Evolutionary conservation across 306 rosid genomes (phyloP).

Genomic region (Vigna angularis): DNA sequence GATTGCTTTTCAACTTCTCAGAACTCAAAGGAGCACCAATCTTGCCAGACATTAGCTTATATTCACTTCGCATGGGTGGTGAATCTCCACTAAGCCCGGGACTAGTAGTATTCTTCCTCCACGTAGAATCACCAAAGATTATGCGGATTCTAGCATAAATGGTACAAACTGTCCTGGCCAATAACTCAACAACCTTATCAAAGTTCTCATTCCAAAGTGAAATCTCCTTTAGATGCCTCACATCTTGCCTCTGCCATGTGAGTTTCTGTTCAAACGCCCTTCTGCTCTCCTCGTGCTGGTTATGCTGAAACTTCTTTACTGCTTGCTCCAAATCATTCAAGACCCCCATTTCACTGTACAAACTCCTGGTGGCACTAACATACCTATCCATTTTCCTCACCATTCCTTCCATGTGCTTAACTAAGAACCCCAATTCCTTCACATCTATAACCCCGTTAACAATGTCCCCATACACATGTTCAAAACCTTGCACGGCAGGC

Average conservation of each 20-base stretch:
- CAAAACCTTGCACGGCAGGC: slow-evolving; percentile 92
- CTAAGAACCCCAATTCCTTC: slow-evolving; percentile 87
- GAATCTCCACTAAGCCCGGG: slow-evolving; percentile 56
- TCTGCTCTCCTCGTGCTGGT: slow-evolving; percentile 80
- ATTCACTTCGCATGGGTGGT: slow-evolving; percentile 46
- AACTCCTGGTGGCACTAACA: slow-evolving; percentile 77
- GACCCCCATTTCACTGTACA: slow-evolving; percentile 85
- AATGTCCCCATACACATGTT: slow-evolving; percentile 88
- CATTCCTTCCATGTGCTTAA: slow-evolving; percentile 97
- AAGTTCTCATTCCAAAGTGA: slow-evolving; percentile 91
- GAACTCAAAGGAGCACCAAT: slow-evolving; percentile 45
- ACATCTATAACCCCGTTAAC: slow-evolving; percentile 78
- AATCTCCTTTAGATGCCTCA: slow-evolving; percentile 80
- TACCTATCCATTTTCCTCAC: slow-evolving; percentile 92
- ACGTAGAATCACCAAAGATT: slow-evolving; percentile 64
- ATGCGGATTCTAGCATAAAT: slow-evolving; percentile 71
- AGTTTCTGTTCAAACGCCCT: slow-evolving; percentile 85
- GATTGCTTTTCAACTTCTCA: slow-evolving; percentile 56
- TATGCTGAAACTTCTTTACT: slow-evolving; percentile 79
- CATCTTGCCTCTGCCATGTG: slow-evolving; percentile 87
- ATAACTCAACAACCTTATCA: slow-evolving; percentile 90
- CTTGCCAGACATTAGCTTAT: slow-evolving; percentile 46
- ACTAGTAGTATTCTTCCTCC: slow-evolving; percentile 37
- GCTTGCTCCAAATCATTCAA: slow-evolving; percentile 89
- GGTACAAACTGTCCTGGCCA: slow-evolving; percentile 95